Conservation (phyloP, 1,284 basidiomycete species). For the Ganoderma meredithae region DNA sequence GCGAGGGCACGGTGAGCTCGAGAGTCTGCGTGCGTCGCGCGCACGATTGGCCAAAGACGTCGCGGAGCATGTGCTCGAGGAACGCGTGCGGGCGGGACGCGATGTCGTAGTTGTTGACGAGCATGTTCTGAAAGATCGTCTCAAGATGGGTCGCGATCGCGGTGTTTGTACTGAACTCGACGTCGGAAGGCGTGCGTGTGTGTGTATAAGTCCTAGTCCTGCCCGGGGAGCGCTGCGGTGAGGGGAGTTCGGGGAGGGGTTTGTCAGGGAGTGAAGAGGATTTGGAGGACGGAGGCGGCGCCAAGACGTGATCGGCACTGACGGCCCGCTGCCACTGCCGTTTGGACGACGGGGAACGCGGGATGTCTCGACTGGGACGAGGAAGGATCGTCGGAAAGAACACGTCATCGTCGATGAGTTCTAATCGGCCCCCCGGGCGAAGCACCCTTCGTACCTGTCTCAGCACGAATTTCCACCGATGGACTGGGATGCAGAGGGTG, state of each 20-base stretch:
- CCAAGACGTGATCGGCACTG: slow-evolving; percentile 16
- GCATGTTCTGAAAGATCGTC: slow-evolving; percentile 59
- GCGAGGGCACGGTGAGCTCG: slow-evolving; percentile 64
- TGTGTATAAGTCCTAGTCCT: slow-evolving; percentile 15
- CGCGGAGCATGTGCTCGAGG: slow-evolving; percentile 49
- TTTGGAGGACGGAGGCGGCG: slow-evolving; percentile 4
- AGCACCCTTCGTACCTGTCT: slow-evolving; percentile 67
- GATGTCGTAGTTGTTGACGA: slow-evolving; percentile 54
- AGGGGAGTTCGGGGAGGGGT: slow-evolving; percentile 14
- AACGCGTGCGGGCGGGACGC: slow-evolving; percentile 56
- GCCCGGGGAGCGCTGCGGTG: background rate
- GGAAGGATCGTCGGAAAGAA: slow-evolving; percentile 56
- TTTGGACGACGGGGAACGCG: slow-evolving; percentile 13
- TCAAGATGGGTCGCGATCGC: slow-evolving; percentile 54
- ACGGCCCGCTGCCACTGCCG: slow-evolving; percentile 18
- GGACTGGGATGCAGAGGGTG: slow-evolving; percentile 62
- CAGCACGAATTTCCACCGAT: slow-evolving; percentile 65
- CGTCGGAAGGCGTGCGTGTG: slow-evolving; percentile 22
- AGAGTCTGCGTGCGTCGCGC: slow-evolving; percentile 45
- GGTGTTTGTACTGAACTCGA: slow-evolving; percentile 45
- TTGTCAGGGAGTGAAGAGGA: slow-evolving; percentile 17
- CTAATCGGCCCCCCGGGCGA: slow-evolving; percentile 64
- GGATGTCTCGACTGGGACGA: slow-evolving; percentile 11
- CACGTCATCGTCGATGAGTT: slow-evolving; percentile 76
- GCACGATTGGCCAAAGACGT: slow-evolving; percentile 57